Evolutionary conservation across 495 filamentous ascomycete species (phyloP).

Genomic region (Penicillium desertorum): DNA sequence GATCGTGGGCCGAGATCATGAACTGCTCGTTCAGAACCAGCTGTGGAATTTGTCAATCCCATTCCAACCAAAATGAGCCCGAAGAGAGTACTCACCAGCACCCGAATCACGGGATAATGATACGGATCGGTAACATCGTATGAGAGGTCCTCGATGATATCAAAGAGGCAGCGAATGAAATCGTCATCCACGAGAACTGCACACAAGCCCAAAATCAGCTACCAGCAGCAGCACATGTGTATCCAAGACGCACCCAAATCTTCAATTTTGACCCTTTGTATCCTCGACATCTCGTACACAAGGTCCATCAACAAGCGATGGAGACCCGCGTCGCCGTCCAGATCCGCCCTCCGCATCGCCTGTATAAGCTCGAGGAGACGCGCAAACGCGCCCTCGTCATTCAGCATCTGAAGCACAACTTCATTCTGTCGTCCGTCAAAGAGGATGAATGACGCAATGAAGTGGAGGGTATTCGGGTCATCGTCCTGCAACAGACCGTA

Average conservation of each 20-base stretch:
- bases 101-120: slow-evolving; percentile 91
- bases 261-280: slow-evolving; percentile 74
- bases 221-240: not conserved
- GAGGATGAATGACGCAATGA: slow-evolving; percentile 83
- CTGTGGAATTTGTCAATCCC: slow-evolving; percentile 44
- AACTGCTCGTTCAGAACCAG: slow-evolving; percentile 98
- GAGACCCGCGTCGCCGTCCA: slow-evolving; percentile 62
- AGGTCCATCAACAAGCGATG: slow-evolving; percentile 83
- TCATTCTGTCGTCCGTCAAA: slow-evolving; percentile 85
- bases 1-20: slow-evolving; percentile 71
- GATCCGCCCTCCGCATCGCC: slow-evolving; percentile 58
- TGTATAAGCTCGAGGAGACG: slow-evolving; percentile 81
- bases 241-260: slow-evolving; percentile 63
- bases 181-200: slow-evolving; percentile 72
- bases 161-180: slow-evolving; percentile 80
- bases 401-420: slow-evolving; percentile 79
- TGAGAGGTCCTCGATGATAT: slow-evolving; percentile 83
- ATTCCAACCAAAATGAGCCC: not conserved
- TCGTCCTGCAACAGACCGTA: slow-evolving; percentile 92
- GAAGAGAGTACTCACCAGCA: slow-evolving; percentile 62
- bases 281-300: slow-evolving; percentile 94
- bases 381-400: slow-evolving; percentile 77
- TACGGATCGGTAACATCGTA: slow-evolving; percentile 93
- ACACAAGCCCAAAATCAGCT: slow-evolving; percentile 2
- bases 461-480: slow-evolving; percentile 70